Percentiles rank a stretch among this genome's conserved stretches.
phyloP scores from a whole-genome alignment of 1,284 basidiomycete species.

The Microbotryum intermedium region DNA sequence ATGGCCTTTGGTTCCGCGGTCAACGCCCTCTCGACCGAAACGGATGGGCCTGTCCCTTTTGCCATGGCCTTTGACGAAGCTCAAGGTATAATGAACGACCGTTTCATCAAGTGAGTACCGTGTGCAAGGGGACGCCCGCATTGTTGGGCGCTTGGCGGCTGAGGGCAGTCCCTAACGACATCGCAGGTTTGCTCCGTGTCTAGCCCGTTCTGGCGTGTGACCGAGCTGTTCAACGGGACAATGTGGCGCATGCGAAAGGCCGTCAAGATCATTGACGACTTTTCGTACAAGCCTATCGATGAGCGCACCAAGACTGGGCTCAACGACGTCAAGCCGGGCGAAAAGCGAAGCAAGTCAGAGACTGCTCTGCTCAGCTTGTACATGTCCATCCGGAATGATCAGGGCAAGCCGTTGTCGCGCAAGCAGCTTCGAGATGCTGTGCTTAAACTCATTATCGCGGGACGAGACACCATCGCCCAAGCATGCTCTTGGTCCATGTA shows the following conservation, averaged over 20 bases:
- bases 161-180: no score
- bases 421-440: constrained; percentile 7
- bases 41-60: constrained; percentile 9
- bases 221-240: neutral
- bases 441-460: constrained; percentile 27
- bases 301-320: neutral
- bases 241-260: neutral
- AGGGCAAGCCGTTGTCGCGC: neutral
- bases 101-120: constrained; percentile 3
- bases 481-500: constrained; percentile 7
- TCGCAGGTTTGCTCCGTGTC: no score
- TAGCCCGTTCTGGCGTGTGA: neutral
- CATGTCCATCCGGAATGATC: neutral
- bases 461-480: constrained; percentile 1
- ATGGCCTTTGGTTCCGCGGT: neutral
- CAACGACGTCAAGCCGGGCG: neutral
- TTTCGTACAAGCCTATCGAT: constrained; percentile 3
- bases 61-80: neutral
- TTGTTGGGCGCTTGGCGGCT: no score
- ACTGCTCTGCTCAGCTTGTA: neutral
- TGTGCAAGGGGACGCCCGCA: neutral
- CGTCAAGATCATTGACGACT: constrained; percentile 3
- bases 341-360: neutral
- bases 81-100: neutral
- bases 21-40: neutral